phyloP scores from a whole-genome alignment of 441 rosid species.

The Populus hybrid region DNA sequence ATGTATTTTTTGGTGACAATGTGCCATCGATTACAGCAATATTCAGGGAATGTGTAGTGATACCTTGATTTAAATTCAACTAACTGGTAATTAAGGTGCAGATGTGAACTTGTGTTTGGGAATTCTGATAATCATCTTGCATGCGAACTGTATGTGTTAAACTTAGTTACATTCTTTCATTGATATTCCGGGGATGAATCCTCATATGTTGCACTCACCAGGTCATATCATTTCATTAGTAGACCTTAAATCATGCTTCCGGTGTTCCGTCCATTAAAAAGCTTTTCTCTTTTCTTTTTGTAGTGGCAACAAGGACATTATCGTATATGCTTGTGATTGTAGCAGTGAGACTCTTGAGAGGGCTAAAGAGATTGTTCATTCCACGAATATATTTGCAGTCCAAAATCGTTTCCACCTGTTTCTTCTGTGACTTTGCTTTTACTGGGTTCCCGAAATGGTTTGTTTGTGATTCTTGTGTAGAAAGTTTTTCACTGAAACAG shows the following conservation, averaged over 20 bases:
- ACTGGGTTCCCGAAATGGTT: constrained; percentile 64
- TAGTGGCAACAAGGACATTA: constrained; percentile 54
- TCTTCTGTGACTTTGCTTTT: constrained; percentile 62
- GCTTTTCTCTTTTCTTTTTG: constrained; percentile 15
- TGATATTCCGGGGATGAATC: neutral
- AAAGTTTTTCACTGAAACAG: constrained; percentile 18
- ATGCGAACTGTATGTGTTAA: too few species aligned
- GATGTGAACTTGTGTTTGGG: neutral
- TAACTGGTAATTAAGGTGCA: neutral
- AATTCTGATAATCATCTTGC: neutral
- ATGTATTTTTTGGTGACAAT: neutral
- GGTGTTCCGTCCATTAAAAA: neutral
- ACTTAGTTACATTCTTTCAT: neutral
- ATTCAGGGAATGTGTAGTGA: neutral
- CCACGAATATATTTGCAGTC: constrained; percentile 16
- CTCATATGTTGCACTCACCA: neutral
- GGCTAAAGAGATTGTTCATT: constrained; percentile 46
- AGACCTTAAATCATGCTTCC: neutral
- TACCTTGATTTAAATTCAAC: neutral
- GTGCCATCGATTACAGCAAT: neutral
- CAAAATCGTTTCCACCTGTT: constrained; percentile 44
- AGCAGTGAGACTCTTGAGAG: constrained; percentile 64
- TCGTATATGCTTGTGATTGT: constrained; percentile 82
- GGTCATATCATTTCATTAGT: neutral
- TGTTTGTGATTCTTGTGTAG: constrained; percentile 47